Base-by-base conservation (phyloP, 331 rosid species). In the Malus hybrid region DNA sequence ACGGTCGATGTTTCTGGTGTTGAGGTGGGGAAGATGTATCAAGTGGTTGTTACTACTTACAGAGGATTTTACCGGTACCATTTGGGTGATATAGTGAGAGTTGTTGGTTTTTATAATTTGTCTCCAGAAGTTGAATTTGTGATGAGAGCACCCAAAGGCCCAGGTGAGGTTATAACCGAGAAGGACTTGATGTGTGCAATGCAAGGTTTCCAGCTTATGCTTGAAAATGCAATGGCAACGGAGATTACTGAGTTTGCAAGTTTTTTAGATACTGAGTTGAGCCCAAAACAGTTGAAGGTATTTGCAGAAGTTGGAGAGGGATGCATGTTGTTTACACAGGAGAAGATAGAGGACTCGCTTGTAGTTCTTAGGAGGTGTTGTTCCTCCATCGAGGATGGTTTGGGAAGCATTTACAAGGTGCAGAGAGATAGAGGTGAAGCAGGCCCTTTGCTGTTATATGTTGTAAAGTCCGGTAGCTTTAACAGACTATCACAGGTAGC, bases 1-100 rank as follows among this genome's bases (percentile, higher is more conserved):
- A 81, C 91, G 1, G 86, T 86, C 13, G 90, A 83, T 27, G 20
- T 85, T 56, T 75, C 83, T 28, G 70, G 80, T 74, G 86, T 88
- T 7, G 85, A 85, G 80, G 81, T 76, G 72, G 96, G 93, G 73
- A 88, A 85, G 88, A 85, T 90, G 93, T 90, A 90, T 83, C 89
- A 88, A 88, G 82, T 90, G 42, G 63, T 90, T 72, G 83, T 85
- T 16, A 90, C 96, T 44, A 90, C 92, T 61, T 81, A 75, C 1
- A 67, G 88, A 74, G 96, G 96, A 83, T 83, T 88, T 15, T 90
- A 88, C 73, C 86, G 89, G 39, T 86, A 88, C 52, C 80, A 84
- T 33, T 65, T 90, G 82, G 96, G 92, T 2, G 96, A 90, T 83
- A 70, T 90, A 70, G 90, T 86, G 67, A 86, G 76, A 79, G 86